Evolutionary conservation across 495 filamentous ascomycete species (phyloP).

Genomic region (Oidiodendron maius): DNA sequence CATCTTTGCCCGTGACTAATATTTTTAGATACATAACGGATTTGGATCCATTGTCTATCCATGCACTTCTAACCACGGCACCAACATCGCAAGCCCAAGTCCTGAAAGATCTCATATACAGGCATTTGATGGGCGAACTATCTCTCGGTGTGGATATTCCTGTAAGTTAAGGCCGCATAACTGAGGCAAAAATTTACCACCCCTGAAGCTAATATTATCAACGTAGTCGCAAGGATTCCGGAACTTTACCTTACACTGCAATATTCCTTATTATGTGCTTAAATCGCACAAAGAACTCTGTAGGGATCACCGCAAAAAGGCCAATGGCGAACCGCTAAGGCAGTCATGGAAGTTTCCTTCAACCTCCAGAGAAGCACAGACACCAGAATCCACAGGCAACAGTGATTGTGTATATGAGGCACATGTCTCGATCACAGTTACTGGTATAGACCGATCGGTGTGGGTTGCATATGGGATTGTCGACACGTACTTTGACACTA

Average conservation of each 20-base stretch:
- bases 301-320: not conserved
- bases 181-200: not conserved
- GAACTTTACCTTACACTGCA: slow-evolving; percentile 1
- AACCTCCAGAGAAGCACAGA: not conserved
- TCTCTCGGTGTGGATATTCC: slow-evolving; percentile 3
- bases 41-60: slow-evolving; percentile 1
- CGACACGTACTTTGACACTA: slow-evolving; percentile 8
- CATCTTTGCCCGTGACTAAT: not conserved
- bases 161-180: not conserved
- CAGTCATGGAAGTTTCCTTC: not conserved
- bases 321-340: slow-evolving; percentile 1
- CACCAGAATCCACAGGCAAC: not conserved
- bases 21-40: slow-evolving; percentile 4
- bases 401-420: slow-evolving; percentile 2
- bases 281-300: not conserved
- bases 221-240: not conserved
- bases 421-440: slow-evolving; percentile 5
- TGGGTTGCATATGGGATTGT: slow-evolving; percentile 6
- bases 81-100: slow-evolving; percentile 1
- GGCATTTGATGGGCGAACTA: slow-evolving; percentile 1
- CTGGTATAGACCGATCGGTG: slow-evolving; percentile 6
- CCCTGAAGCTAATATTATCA: not conserved
- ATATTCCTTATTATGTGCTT: slow-evolving; percentile 8
- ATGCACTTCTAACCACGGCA: not conserved
- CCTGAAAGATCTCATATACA: slow-evolving; percentile 5